Evolutionary conservation across 2,329 filamentous ascomycete species (phyloP), one percentile per base, ranked within the genome.

Genomic region (Penicillium brasilianum): DNA sequence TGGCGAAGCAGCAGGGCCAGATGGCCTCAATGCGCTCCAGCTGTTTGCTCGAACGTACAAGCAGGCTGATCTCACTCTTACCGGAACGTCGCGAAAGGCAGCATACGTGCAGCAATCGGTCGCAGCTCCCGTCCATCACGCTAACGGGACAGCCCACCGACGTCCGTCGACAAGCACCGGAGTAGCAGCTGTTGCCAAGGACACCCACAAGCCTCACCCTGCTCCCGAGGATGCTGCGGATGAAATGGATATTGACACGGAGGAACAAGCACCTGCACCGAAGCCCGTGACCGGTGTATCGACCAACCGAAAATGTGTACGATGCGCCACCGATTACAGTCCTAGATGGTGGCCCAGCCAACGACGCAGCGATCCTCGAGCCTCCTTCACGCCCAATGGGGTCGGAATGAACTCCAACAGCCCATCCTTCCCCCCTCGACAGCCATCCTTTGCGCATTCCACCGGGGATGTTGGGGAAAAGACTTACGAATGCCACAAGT

Each of bases 71-170:
- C 85, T 94, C 43, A 87, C 91, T 2, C 81, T 97, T 69, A 97
- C 93, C 2, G 95, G 95, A 30, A 97, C 94, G 18, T 92, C 95
- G 22, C 90, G 95, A 57, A 97, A 97, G 77, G 94, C 95, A 22
- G 95, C 92, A 61, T 84, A 95, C 74, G 71, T 81, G 72, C 73
- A 80, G 69, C 69, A 79, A 69, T 69, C 76, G 59, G 68, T 80
- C 67, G 70, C 76, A 63, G 54, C 74, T 25, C 68, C 72, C 18
- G 63, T 73, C 39, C 70, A 75, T 36, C 65, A 71, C 60, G 67
- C 63, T 11, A 59, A 66, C n/a, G 63, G 66, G 18, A 55, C 78
- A 61, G 72, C 76, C 28, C 81, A 84, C 68, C 82, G 87, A 59
- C 84, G 87, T 62, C 78, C 82, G 18, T 90, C 88, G 28, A 84